These are phyloP conservation scores for Ophiobolus disseminans DNA, from an alignment of 2,329 filamentous ascomycete species.

Conservation along the genomic window DNA sequence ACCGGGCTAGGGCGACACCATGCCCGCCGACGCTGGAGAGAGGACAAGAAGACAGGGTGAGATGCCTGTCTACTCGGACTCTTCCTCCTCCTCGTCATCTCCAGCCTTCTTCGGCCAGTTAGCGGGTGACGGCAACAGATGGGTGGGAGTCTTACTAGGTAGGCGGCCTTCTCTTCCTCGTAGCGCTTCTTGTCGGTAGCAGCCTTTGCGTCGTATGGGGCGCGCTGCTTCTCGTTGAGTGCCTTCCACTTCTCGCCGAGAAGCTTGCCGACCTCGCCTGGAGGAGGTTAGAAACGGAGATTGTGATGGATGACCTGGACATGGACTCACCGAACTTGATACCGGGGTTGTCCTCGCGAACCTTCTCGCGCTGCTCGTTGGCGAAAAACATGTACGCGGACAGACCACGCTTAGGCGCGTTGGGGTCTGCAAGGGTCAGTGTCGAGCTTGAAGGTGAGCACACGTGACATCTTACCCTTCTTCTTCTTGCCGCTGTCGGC, in stretches of 20 bases:
- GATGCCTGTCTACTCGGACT: conserved; percentile 46
- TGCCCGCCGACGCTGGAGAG: conserved; percentile 23
- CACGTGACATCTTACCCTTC: conserved; percentile 64
- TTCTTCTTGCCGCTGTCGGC: conserved; percentile 69
- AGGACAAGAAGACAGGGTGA: conserved; percentile 14
- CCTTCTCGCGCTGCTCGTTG: conserved; percentile 98
- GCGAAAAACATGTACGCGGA: conserved; percentile 99
- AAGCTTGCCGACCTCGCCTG: conserved; percentile 95
- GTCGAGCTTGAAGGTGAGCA: conserved; percentile 1
- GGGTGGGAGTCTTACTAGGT: conserved; percentile 35
- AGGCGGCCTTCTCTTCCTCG: conserved; percentile 95
- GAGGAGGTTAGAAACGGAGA: conserved; percentile 25
- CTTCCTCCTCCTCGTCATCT: conserved; percentile 51
- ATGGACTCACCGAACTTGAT: conserved; percentile 83
- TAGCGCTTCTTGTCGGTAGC: conserved; percentile 98
- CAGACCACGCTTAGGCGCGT: conserved; percentile 98
- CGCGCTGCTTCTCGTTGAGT: conserved; percentile 88
- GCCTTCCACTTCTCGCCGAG: conserved; percentile 99
- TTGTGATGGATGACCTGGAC: background rate
- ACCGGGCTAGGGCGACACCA: too few relatives aligned
- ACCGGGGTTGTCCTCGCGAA: conserved; percentile 96
- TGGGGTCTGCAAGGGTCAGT: conserved; percentile 71
- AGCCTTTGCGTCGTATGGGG: conserved; percentile 96
- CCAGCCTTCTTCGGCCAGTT: conserved; percentile 31
- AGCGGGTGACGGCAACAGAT: background rate